A percentile compares a stretch with the other conserved stretches of the same genome.
Conservation (phyloP, 2,329 filamentous ascomycete species). For the Arthrocladium fulminans region DNA sequence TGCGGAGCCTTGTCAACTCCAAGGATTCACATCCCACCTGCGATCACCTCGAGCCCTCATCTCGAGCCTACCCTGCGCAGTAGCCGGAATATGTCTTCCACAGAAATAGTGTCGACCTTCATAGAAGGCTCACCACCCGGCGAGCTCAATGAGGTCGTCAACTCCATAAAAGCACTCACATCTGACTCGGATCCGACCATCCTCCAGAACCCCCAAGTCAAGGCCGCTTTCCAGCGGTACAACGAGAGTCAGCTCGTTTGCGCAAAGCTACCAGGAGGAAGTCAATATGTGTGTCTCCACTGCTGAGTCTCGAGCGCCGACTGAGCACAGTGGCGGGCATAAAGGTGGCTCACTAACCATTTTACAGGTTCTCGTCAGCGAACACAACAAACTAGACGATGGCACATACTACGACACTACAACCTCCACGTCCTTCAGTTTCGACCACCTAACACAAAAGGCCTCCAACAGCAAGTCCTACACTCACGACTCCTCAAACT, state of each 20-base stretch:
- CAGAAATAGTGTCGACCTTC: slow-evolving; percentile 67
- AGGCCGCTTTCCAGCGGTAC: slow-evolving; percentile 83
- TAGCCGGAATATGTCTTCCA: slow-evolving; percentile 33
- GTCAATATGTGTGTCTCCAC: slow-evolving; percentile 53
- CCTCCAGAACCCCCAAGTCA: slow-evolving; percentile 54
- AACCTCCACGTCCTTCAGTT: slow-evolving; percentile 76
- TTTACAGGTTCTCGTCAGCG: slow-evolving; percentile 64
- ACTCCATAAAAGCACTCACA: slow-evolving; percentile 85
- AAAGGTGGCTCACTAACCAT: not conserved
- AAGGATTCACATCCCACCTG: not conserved
- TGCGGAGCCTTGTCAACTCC: not conserved
- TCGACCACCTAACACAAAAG: slow-evolving; percentile 81
- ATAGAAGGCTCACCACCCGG: slow-evolving; percentile 90
- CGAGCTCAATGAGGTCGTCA: slow-evolving; percentile 77
- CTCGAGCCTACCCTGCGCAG: not conserved
- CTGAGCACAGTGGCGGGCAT: not conserved
- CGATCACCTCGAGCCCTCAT: not conserved
- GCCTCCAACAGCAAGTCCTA: slow-evolving; percentile 75
- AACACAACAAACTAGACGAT: slow-evolving; percentile 61
- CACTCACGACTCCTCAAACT: slow-evolving; percentile 64
- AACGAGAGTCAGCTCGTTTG: slow-evolving; percentile 90
- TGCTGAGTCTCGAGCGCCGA: not conserved
- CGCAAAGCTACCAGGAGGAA: slow-evolving; percentile 80
- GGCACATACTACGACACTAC: slow-evolving; percentile 85
- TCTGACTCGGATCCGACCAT: slow-evolving; percentile 55